Evolutionary conservation across 805 yeast species (phyloP), one percentile per base, ranked within the genome.

Genomic region (Pichia cephalocereana): DNA sequence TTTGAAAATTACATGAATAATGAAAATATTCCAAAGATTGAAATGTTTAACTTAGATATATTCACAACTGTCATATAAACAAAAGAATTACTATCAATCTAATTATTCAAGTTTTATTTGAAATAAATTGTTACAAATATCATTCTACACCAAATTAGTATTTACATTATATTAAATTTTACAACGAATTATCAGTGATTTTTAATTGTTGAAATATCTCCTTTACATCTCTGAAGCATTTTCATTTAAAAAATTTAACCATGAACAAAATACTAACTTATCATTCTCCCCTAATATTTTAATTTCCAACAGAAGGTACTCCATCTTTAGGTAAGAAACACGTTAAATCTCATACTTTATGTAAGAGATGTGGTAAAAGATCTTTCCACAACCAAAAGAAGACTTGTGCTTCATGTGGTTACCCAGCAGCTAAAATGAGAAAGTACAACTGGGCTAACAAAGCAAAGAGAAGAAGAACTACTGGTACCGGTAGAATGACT

Each of bases 241-340:
- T 14, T 14, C 17, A 8, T 8, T 11, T 4, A 8, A 17, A n/a
- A 38, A 31, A 30, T 9, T 19, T 19, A 3, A 19, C 23, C 4
- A 8, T 12, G n/a, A 40, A 15, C 19, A 19, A 34, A 43, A 46
- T 49, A 50, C 51, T 45, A 48, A 51, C 53, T 31, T 2, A 7
- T 3, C 2, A 7, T 14, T 32, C 8, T 12, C 37, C 37, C 37
- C 37, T 34, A 14, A 14, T 6, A 12, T 34, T 34, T 50, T 37
- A 31, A 18, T 40, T 40, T 38, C 40, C 41, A 56, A 60, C 66
- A 80, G 95, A 91, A 89, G 99, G 99, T 87, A 91, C 99, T 76
- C 96, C 98, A 79, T 88, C 97, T 75, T 84, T 88, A 83, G 99
- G 99, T 83, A 91, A 91, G 82, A 89, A 93, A 77, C 97, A 93